Evolutionary conservation across 2,329 filamentous ascomycete species (phyloP), one percentile per base, ranked within the genome.

Genomic region (Phoma sp.): DNA sequence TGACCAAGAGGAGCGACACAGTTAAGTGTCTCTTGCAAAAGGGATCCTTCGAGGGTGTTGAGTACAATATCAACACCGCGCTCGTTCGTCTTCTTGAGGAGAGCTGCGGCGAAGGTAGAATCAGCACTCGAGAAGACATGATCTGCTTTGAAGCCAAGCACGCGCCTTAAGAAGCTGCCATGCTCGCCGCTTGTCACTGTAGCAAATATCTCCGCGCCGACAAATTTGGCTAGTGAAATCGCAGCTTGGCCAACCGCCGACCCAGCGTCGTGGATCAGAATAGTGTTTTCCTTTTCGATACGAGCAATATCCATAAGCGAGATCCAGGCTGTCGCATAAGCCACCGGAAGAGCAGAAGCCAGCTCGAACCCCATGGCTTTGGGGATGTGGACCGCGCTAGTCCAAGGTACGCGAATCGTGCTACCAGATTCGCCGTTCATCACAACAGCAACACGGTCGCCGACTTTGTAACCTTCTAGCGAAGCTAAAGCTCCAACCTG

Each of bases 21-120:
- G 5, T 72, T 61, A 76, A 78, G 83, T 0, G 76, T 78, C 0
- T 73, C 73, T 2, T 61, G 61, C 1, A 75, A 56, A 4, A 58
- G 37, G n/a, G 69, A 61, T 1, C 72, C 73, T 21, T 61, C 49
- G 0, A 65, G 33, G 1, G 54, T 56, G 56, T 76, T 76, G 3
- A 65, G 20, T 0, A 73, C 59, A 1, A 71, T 61, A 52, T 76
- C 72, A 5, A 74, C 62, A 12, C 74, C 74, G 6, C 57, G 47
- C 12, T 65, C 53, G 32, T 53, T 15, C 14, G 63, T 64, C n/a
- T 53, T 51, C 6, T 49, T 34, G 9, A 56, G 26, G 32, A 48
- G 45, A 46, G 36, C 37, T 1, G 36, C 40, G 3, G 54, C 60
- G 38, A 76, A 75, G 6, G 47, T 49, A 3, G 48, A 42, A 33